These are phyloP conservation scores for Grosmannia huntii DNA, from an alignment of 2,329 filamentous ascomycete species.

Conservation along the genomic window DNA sequence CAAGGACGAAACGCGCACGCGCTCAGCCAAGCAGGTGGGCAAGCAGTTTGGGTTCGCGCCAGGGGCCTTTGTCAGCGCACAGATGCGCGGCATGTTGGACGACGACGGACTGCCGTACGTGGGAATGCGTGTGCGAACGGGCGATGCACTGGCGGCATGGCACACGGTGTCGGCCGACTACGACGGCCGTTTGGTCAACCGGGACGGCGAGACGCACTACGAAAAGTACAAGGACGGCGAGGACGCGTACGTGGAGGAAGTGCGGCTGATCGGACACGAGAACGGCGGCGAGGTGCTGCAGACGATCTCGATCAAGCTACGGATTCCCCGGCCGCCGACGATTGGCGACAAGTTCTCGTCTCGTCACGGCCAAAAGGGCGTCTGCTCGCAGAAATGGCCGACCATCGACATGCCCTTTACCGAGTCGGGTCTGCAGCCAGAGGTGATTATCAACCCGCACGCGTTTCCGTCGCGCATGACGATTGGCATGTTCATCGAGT, in stretches of 20 bases:
- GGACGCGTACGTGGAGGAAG: conserved; percentile 79
- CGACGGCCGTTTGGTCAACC: conserved; percentile 66
- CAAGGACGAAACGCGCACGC: conserved; percentile 61
- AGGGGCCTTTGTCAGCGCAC: conserved; percentile 55
- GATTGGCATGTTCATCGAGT: conserved; percentile 98
- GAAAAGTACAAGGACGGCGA: conserved; percentile 93
- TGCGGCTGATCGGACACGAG: conserved; percentile 80
- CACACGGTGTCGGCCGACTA: conserved; percentile 78
- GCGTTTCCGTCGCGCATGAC: conserved; percentile 99
- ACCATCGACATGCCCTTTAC: conserved; percentile 90
- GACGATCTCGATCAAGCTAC: conserved; percentile 82
- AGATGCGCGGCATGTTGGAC: conserved; percentile 62
- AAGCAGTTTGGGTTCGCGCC: conserved; percentile 90
- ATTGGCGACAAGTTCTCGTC: conserved; percentile 99
- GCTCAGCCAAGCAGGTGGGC: conserved; percentile 54
- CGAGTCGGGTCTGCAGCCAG: conserved; percentile 90
- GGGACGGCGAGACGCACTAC: conserved; percentile 74
- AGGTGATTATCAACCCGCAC: conserved; percentile 98
- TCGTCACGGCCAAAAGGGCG: conserved; percentile 95
- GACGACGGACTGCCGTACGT: conserved; percentile 77
- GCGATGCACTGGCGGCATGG: conserved; percentile 78
- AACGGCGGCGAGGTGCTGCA: conserved; percentile 72
- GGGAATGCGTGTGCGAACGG: conserved; percentile 64
- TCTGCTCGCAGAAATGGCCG: conserved; percentile 92
- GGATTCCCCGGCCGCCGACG: conserved; percentile 76